A percentile compares a stretch with the other conserved stretches of the same genome.
Evolutionary conservation across 345 rosid species (phyloP).

Genomic region (Eucalyptus paniculata): DNA sequence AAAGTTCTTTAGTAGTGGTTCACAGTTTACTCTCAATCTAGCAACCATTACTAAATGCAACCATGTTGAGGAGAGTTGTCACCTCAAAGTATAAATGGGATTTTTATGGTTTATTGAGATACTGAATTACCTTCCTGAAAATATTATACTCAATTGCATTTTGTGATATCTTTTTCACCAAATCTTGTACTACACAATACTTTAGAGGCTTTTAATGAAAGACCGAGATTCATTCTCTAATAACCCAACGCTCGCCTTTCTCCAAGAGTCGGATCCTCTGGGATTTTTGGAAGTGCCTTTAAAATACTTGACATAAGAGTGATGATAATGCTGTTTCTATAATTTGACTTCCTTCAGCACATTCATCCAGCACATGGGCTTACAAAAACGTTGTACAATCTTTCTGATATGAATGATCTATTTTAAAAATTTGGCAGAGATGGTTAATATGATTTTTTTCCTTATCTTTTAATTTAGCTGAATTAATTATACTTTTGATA

Average conservation of each 20-base stretch:
- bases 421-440: background rate
- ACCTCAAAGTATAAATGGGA: background rate
- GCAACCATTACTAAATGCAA: background rate
- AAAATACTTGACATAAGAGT: background rate
- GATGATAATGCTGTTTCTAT: background rate
- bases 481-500: background rate
- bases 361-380: background rate
- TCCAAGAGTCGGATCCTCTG: background rate
- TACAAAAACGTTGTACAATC: background rate
- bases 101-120: background rate
- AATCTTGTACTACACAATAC: background rate
- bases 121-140: accelerated
- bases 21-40: background rate
- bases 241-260: background rate
- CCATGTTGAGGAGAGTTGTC: background rate
- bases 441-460: background rate
- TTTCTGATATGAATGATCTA: background rate
- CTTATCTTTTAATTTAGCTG: background rate
- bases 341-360: background rate
- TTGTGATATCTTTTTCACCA: background rate
- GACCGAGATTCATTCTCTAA: background rate
- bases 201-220: background rate
- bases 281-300: background rate
- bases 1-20: background rate
- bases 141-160: accelerated